These are phyloP conservation scores for Cytospora chrysosperma DNA, from an alignment of 2,329 filamentous ascomycete species.

Conservation along the genomic window DNA sequence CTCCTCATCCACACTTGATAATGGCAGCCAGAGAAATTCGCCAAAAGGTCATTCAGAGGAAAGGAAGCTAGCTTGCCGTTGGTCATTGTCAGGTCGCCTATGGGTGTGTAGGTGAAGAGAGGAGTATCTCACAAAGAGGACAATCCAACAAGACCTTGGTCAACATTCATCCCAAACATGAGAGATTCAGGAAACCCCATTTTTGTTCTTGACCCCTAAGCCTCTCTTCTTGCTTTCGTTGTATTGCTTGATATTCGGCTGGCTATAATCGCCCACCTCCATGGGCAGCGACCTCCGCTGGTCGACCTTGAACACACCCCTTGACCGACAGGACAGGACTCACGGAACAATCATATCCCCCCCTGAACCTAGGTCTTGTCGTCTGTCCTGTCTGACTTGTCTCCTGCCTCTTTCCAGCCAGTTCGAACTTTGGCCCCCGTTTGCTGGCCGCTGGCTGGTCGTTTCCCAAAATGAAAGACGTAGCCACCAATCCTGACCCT, in stretches of 20 bases:
- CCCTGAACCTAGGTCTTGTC: conserved; percentile 17
- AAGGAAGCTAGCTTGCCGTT: conserved; percentile 13
- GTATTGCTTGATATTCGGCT: conserved; percentile 17
- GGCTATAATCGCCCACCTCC: conserved; percentile 12
- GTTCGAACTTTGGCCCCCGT: conserved; percentile 7
- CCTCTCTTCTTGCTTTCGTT: conserved; percentile 5
- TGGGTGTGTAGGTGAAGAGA: conserved; percentile 24
- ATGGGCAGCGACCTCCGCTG: conserved; percentile 17
- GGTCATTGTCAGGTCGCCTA: conserved; percentile 28
- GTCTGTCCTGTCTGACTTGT: conserved; percentile 15
- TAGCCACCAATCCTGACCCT: conserved; percentile 20
- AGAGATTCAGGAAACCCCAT: conserved; percentile 15
- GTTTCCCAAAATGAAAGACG: conserved; percentile 25
- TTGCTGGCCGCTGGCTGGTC: conserved; percentile 17
- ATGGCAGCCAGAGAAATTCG: conserved; percentile 21
- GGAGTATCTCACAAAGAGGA: conserved; percentile 32
- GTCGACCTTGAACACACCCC: not conserved
- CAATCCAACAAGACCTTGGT: conserved; percentile 31
- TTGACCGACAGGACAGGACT: conserved; percentile 14
- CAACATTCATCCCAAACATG: conserved; percentile 25
- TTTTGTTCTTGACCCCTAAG: conserved; percentile 18
- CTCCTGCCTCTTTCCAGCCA: conserved; percentile 9
- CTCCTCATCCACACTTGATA: conserved; percentile 24
- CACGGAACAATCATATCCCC: conserved; percentile 10
- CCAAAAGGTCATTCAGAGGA: conserved; percentile 29